Percentiles rank a stretch among this genome's conserved stretches.
Evolutionary conservation across 2,329 filamentous ascomycete species (phyloP).

Genomic region (Ceratocystis colombiana): DNA sequence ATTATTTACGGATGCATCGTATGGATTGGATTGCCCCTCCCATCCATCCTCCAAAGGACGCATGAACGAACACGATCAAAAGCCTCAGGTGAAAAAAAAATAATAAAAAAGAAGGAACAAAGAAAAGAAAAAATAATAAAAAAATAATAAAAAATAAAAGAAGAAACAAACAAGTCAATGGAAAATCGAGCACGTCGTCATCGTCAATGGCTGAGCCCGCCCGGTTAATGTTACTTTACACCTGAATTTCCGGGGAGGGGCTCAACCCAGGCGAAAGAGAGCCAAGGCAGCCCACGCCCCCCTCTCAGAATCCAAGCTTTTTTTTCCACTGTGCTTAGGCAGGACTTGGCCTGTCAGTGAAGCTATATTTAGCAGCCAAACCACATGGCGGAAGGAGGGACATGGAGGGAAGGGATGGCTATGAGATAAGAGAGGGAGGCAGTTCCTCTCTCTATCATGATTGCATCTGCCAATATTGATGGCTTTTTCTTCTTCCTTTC

Average conservation of each 20-base stretch:
- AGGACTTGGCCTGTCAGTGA: neutral
- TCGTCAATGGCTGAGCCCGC: conserved; percentile 3
- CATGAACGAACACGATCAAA: no score
- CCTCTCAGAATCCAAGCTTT: neutral
- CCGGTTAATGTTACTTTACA: conserved; percentile 5
- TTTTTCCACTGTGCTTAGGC: neutral
- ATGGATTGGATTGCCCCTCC: no score
- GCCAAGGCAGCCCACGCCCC: neutral
- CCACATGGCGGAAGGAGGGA: neutral
- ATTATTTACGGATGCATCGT: no score
- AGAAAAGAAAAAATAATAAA: neutral
- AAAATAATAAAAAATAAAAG: neutral
- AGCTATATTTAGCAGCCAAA: conserved; percentile 7
- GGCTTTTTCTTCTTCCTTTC: neutral
- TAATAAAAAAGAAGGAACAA: neutral
- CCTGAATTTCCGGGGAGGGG: neutral
- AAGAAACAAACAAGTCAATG: neutral
- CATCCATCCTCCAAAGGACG: no score
- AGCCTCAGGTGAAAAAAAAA: neutral
- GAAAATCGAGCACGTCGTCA: neutral
- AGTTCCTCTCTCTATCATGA: no score
- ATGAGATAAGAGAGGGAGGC: no score
- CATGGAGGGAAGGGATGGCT: neutral
- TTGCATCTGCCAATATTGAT: no score
- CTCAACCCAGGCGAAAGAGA: neutral